A percentile compares a stretch with the other conserved stretches of the same genome.
These are phyloP conservation scores for Sclerotinia glacialis DNA, from an alignment of 2,329 filamentous ascomycete species.

Conservation along the genomic window DNA sequence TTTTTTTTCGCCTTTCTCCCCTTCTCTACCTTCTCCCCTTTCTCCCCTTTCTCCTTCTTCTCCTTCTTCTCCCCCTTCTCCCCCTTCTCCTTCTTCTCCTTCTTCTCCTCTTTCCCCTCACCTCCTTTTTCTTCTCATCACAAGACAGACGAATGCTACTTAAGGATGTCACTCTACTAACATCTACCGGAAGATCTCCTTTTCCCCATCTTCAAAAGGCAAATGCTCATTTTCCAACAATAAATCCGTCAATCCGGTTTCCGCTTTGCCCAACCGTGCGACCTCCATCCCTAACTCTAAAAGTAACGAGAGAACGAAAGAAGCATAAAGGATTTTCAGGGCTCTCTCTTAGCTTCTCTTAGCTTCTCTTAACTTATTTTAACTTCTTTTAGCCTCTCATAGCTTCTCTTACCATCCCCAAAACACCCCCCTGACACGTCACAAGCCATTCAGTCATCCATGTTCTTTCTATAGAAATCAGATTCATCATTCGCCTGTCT, in stretches of 20 bases:
- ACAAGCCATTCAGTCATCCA: neutral
- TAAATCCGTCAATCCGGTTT: neutral
- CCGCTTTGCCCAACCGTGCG: neutral
- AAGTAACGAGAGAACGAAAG: neutral
- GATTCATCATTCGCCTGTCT: neutral
- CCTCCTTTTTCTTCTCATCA: constrained; percentile 7
- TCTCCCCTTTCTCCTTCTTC: neutral
- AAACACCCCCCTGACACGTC: constrained; percentile 15
- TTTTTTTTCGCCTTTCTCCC: neutral
- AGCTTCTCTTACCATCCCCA: neutral
- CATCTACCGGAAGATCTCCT: constrained; percentile 10
- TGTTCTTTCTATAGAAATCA: neutral
- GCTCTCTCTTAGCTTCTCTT: constrained; percentile 1
- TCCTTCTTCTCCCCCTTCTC: neutral
- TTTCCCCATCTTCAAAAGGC: neutral
- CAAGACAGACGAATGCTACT: neutral
- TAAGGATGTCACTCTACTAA: neutral
- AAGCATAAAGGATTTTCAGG: constrained; percentile 6
- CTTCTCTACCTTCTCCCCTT: no score
- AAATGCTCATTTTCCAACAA: neutral
- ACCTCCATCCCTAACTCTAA: neutral
- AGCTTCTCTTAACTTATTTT: no score
- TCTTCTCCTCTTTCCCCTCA: neutral
- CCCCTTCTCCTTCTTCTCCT: neutral
- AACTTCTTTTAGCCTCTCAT: no score